A percentile compares a stretch with the other conserved stretches of the same genome.
Evolutionary conservation across 352 stramenopile species (phyloP).

Genomic region (Pilasporangium apinafurcum): DNA sequence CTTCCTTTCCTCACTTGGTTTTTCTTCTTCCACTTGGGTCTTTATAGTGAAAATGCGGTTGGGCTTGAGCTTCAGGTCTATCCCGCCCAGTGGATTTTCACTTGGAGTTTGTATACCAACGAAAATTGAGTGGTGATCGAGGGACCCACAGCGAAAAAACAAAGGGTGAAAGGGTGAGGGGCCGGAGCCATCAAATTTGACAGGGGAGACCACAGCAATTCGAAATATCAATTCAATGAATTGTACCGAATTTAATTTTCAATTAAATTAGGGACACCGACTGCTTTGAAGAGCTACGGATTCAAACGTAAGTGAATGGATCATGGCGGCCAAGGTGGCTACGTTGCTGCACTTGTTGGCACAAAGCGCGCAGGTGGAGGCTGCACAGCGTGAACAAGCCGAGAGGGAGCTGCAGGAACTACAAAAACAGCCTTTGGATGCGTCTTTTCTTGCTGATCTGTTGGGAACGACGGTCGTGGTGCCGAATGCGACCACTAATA

Average conservation of each 20-base stretch:
- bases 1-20: constrained; percentile 16
- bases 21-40: constrained; percentile 14
- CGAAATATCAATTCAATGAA: constrained; percentile 4
- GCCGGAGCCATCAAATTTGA: not conserved
- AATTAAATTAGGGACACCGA: too few species aligned
- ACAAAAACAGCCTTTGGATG: constrained; percentile 21
- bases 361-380: constrained; percentile 26
- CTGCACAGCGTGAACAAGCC: constrained; percentile 34
- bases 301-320: too few species aligned
- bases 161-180: not conserved
- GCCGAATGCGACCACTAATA: constrained; percentile 20
- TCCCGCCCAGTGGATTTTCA: constrained; percentile 8
- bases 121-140: constrained; percentile 47
- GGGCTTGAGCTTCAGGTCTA: constrained; percentile 23
- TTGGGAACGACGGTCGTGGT: constrained; percentile 40
- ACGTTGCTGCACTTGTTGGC: constrained; percentile 49
- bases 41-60: constrained; percentile 30
- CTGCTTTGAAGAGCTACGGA: too few species aligned
- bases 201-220: too few species aligned
- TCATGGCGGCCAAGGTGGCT: constrained; percentile 13
- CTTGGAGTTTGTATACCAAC: constrained; percentile 67
- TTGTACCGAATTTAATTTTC: too few species aligned
- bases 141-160: not conserved
- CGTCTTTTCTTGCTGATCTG: constrained; percentile 31
- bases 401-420: constrained; percentile 51